These are phyloP conservation scores for Arthrobotrys iridis DNA, from an alignment of 2,329 filamentous ascomycete species.

Conservation along the genomic window DNA sequence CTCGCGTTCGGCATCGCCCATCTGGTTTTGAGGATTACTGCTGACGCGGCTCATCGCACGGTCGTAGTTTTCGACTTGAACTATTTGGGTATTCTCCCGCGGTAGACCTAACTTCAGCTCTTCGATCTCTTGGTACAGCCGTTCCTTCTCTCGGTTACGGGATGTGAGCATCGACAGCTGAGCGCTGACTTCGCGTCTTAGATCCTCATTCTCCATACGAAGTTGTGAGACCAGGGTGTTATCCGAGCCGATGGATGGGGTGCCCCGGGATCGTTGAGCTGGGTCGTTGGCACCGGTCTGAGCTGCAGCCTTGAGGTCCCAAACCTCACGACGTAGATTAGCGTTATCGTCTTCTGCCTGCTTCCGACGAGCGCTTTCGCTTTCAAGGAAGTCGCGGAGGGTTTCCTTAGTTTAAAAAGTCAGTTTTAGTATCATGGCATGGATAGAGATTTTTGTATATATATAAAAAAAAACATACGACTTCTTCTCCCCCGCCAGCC, in stretches of 20 bases:
- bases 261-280: constrained; percentile 32
- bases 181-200: constrained; percentile 89
- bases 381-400: constrained; percentile 93
- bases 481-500: constrained; percentile 64
- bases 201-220: constrained; percentile 88
- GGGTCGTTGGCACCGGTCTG: constrained; percentile 24
- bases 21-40: constrained; percentile 66
- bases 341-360: constrained; percentile 90
- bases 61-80: constrained; percentile 73
- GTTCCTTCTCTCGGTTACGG: constrained; percentile 91
- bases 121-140: constrained; percentile 95
- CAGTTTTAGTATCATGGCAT: constrained; percentile 34
- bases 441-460: constrained; percentile 1
- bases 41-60: constrained; percentile 80
- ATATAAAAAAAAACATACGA: constrained; percentile 55
- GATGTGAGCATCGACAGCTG: constrained; percentile 98
- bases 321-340: constrained; percentile 82
- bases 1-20: constrained; percentile 81
- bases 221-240: constrained; percentile 66
- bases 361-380: constrained; percentile 87
- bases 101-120: constrained; percentile 87
- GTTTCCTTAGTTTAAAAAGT: constrained; percentile 69
- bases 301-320: constrained; percentile 69
- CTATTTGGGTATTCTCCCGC: constrained; percentile 78
- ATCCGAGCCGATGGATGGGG: constrained; percentile 27